Conservation (phyloP, 2,329 filamentous ascomycete genomes). For the Amauroascus verrucosus region DNA sequence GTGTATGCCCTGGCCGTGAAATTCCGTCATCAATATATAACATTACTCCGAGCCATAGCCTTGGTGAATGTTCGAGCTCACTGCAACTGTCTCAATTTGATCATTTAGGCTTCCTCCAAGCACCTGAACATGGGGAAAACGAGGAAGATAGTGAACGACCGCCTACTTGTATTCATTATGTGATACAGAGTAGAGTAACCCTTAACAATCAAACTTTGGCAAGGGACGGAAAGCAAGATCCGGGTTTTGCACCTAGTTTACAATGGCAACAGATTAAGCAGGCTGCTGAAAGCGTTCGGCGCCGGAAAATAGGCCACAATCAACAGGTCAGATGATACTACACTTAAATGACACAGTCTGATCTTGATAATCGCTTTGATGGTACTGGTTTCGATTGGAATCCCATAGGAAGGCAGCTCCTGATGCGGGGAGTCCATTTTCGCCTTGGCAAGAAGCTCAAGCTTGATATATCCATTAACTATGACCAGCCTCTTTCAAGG, state of each 20-base stretch:
- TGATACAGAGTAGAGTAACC: constrained; percentile 17
- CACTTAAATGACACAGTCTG: constrained; percentile 19
- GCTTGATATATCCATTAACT: constrained; percentile 26
- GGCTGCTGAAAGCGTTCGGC: constrained; percentile 13
- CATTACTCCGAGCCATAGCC: too few relatives aligned
- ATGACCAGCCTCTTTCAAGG: constrained; percentile 10
- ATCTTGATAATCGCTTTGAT: constrained; percentile 26
- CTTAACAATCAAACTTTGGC: constrained; percentile 14
- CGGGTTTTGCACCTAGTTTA: constrained; percentile 14
- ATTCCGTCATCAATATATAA: too few relatives aligned
- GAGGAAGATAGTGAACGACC: not conserved
- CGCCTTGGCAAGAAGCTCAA: constrained; percentile 24
- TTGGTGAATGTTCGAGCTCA: too few relatives aligned
- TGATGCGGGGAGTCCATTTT: constrained; percentile 21
- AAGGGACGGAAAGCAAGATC: constrained; percentile 16
- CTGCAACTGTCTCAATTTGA: too few relatives aligned
- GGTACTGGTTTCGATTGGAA: too few relatives aligned
- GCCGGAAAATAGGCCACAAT: constrained; percentile 7
- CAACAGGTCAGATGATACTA: constrained; percentile 3
- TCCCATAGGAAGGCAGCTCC: constrained; percentile 25
- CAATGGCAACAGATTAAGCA: constrained; percentile 10
- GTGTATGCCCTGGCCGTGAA: too few relatives aligned
- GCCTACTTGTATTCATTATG: constrained; percentile 12
- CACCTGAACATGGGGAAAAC: constrained; percentile 13
- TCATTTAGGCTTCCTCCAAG: constrained; percentile 3